These are phyloP conservation scores for Miscanthus lutarioriparius DNA, from an alignment of 176 grass and related monocot species.

Conservation along the genomic window DNA sequence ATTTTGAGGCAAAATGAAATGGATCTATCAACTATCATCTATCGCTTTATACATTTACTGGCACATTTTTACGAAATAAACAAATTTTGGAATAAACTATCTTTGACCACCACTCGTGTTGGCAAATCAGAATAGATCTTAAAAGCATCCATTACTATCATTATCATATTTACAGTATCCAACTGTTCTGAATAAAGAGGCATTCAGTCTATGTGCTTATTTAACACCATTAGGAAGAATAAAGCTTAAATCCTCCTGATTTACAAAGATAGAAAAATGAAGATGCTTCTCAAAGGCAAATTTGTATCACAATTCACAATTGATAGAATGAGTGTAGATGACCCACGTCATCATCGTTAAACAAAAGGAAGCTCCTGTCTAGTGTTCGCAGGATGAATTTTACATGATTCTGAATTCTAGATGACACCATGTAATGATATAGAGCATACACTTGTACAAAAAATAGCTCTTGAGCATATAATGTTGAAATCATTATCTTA, in stretches of 20 bases:
- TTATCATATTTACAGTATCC: conserved; percentile 24
- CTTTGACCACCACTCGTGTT: conserved; percentile 33
- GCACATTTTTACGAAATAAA: neutral
- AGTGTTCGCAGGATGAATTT: conserved; percentile 23
- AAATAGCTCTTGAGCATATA: conserved; percentile 40
- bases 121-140: conserved; percentile 44
- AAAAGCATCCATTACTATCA: conserved; percentile 25
- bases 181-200: conserved; percentile 21
- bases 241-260: conserved; percentile 6
- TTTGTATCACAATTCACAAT: conserved; percentile 13
- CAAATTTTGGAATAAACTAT: conserved; percentile 14
- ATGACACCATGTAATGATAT: conserved; percentile 30
- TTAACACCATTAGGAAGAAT: conserved; percentile 34
- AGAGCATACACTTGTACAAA: conserved; percentile 50
- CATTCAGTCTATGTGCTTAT: conserved; percentile 6
- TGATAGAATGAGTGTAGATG: neutral
- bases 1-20: conserved; percentile 30
- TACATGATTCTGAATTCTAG: conserved; percentile 41
- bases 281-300: conserved; percentile 30
- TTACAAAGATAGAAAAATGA: conserved; percentile 31
- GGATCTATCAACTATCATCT: neutral
- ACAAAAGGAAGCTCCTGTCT: conserved; percentile 33
- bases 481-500: conserved; percentile 30
- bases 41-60: conserved; percentile 35
- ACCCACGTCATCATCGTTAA: conserved; percentile 37